These are phyloP conservation scores for Nakazawaea peltata DNA, from an alignment of 805 yeast species.

Conservation along the genomic window DNA sequence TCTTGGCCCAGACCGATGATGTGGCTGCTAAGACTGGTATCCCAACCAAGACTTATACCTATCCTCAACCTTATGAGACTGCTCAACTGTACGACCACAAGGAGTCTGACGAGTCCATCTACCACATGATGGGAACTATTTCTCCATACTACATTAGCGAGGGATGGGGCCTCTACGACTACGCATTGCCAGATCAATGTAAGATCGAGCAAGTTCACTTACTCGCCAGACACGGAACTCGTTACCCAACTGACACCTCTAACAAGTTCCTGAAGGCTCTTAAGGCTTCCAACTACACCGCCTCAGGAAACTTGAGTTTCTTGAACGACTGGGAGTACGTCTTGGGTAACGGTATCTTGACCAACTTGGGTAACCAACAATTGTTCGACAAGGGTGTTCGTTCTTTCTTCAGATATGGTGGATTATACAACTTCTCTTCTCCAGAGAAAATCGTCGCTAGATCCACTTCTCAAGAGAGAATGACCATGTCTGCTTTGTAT, in stretches of 20 bases:
- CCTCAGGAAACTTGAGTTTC: constrained; percentile 7
- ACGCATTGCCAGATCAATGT: constrained; percentile 11
- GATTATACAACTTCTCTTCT: constrained; percentile 10
- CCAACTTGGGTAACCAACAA: constrained; percentile 15
- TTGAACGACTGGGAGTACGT: constrained; percentile 9
- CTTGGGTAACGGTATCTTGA: constrained; percentile 12
- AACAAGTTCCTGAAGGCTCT: background rate
- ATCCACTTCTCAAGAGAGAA: constrained; percentile 38
- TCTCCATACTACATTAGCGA: constrained; percentile 13
- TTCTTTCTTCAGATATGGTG: constrained; percentile 14
- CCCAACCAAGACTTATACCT: constrained; percentile 6
- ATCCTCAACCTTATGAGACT: constrained; percentile 10
- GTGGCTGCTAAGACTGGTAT: constrained; percentile 3
- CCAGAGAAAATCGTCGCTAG: constrained; percentile 13
- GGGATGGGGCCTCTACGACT: constrained; percentile 14
- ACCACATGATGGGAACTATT: constrained; percentile 11
- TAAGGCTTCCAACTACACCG: constrained; percentile 1
- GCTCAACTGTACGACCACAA: constrained; percentile 13
- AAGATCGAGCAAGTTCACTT: constrained; percentile 4
- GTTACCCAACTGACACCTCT: background rate
- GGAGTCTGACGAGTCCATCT: constrained; percentile 11
- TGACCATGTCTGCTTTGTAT: constrained; percentile 35
- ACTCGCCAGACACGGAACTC: constrained; percentile 6
- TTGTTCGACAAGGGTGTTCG: constrained; percentile 15
- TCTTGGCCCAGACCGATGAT: constrained; percentile 9